Percentiles rank a stretch among this genome's conserved stretches.
These are phyloP conservation scores for Termitomyces sp. DNA, from an alignment of 768 basidiomycete genomes.

Conservation along the genomic window DNA sequence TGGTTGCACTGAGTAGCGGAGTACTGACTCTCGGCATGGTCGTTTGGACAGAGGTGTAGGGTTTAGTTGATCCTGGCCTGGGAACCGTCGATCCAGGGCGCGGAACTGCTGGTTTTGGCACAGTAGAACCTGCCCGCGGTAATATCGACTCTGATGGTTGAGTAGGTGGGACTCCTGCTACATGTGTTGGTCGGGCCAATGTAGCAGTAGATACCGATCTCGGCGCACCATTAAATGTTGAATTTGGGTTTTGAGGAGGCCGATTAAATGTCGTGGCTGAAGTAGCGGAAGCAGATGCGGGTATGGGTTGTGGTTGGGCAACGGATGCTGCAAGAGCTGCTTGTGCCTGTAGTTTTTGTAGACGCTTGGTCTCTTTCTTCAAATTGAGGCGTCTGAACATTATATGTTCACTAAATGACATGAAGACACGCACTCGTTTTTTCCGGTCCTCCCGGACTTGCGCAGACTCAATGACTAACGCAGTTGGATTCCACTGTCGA, in stretches of 20 bases:
- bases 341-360: constrained; percentile 52
- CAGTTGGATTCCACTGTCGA: constrained; percentile 60
- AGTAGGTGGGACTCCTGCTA: constrained; percentile 12
- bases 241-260: constrained; percentile 15
- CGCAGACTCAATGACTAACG: constrained; percentile 60
- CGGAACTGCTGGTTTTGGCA: constrained; percentile 13
- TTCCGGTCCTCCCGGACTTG: constrained; percentile 76
- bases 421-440: constrained; percentile 53
- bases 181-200: constrained; percentile 13
- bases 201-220: constrained; percentile 26
- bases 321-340: constrained; percentile 17
- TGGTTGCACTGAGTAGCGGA: constrained; percentile 20
- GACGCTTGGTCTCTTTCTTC: constrained; percentile 69
- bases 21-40: constrained; percentile 14
- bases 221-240: constrained; percentile 23
- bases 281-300: constrained; percentile 24
- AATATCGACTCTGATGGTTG: constrained; percentile 20
- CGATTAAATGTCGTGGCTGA: constrained; percentile 20
- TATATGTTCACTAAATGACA: not conserved
- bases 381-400: not conserved
- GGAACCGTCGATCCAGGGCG: constrained; percentile 19
- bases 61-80: constrained; percentile 21
- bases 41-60: constrained; percentile 19
- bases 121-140: constrained; percentile 14
- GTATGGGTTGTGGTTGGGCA: constrained; percentile 26